These are phyloP conservation scores for Trametes coccinea DNA, from an alignment of 768 basidiomycete species.

Conservation along the genomic window DNA sequence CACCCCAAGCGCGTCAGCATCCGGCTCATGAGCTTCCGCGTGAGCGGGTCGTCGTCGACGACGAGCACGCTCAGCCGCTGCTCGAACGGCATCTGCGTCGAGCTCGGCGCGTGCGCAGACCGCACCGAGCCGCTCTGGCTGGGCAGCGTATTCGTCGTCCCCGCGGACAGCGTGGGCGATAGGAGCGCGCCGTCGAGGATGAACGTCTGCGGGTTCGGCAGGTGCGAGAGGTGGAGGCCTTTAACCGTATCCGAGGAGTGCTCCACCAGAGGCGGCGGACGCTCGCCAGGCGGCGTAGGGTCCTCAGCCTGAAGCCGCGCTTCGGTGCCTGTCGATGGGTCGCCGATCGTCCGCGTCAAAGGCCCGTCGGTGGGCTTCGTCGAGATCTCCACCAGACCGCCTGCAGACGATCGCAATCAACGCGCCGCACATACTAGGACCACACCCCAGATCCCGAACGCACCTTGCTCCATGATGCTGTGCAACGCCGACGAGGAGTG, in stretches of 20 bases:
- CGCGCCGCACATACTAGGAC: neutral
- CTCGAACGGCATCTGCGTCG: slow-evolving; percentile 36
- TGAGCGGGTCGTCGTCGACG: slow-evolving; percentile 82
- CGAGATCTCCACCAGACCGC: slow-evolving; percentile 58
- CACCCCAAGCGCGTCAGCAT: slow-evolving; percentile 80
- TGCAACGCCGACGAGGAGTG: slow-evolving; percentile 52
- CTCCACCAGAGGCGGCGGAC: slow-evolving; percentile 12
- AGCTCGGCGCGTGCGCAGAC: slow-evolving; percentile 12
- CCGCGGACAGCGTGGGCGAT: slow-evolving; percentile 10
- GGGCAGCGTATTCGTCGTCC: slow-evolving; percentile 9
- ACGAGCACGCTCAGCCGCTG: slow-evolving; percentile 66
- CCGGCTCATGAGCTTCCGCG: slow-evolving; percentile 78
- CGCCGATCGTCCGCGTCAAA: slow-evolving; percentile 45
- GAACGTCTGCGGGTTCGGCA: slow-evolving; percentile 29
- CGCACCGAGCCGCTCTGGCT: slow-evolving; percentile 10
- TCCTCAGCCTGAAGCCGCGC: slow-evolving; percentile 9
- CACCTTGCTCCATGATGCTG: slow-evolving; percentile 66
- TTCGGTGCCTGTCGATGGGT: slow-evolving; percentile 40
- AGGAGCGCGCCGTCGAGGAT: slow-evolving; percentile 17
- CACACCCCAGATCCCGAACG: neutral
- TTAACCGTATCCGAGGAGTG: slow-evolving; percentile 22
- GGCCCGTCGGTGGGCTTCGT: slow-evolving; percentile 41
- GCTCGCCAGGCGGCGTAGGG: slow-evolving; percentile 11
- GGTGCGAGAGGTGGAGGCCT: slow-evolving; percentile 21
- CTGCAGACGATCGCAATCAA: slow-evolving; percentile 31